Conservation (phyloP, 2,329 filamentous ascomycete genomes). For the Lecanosticta acicola region DNA sequence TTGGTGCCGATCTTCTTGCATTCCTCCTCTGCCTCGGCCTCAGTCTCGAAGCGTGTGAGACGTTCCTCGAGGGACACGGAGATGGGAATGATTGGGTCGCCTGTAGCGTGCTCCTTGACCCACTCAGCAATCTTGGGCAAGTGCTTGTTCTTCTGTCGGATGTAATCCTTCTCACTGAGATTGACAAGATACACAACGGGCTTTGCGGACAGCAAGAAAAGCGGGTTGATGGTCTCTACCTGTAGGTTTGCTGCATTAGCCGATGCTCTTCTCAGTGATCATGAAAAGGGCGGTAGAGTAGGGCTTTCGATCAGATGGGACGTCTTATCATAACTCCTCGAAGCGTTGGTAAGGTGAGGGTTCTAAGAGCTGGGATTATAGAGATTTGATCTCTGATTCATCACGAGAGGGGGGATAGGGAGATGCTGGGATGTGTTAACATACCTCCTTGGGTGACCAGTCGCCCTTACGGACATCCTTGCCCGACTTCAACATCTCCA, state of each 20-base stretch:
- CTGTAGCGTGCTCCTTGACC: slow-evolving; percentile 84
- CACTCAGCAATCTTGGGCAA: slow-evolving; percentile 88
- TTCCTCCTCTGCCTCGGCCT: slow-evolving; percentile 74
- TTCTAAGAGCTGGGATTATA: slow-evolving; percentile 99
- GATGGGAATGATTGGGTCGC: slow-evolving; percentile 87
- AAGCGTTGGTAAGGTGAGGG: slow-evolving; percentile 67
- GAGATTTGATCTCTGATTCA: slow-evolving; percentile 97
- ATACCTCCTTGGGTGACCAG: slow-evolving; percentile 94
- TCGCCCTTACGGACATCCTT: slow-evolving; percentile 89
- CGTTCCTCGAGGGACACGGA: slow-evolving; percentile 92
- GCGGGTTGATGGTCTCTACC: slow-evolving; percentile 96
- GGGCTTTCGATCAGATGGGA: slow-evolving; percentile 40
- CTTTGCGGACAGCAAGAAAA: slow-evolving; percentile 92
- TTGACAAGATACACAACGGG: slow-evolving; percentile 97
- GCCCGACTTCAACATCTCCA: slow-evolving; percentile 75
- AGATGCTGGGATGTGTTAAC: slow-evolving; percentile 34
- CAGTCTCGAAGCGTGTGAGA: slow-evolving; percentile 70
- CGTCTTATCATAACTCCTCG: slow-evolving; percentile 84
- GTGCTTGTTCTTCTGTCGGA: slow-evolving; percentile 99
- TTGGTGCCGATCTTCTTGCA: slow-evolving; percentile 82
- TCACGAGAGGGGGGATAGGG: slow-evolving; percentile 59
- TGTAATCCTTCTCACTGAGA: slow-evolving; percentile 92
- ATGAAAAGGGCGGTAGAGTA: not conserved
- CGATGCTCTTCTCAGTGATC: not conserved
- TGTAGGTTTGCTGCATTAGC: slow-evolving; percentile 39